Evolutionary conservation across 164 flowering plant species (phyloP).

Genomic region (Akebia trifoliata): DNA sequence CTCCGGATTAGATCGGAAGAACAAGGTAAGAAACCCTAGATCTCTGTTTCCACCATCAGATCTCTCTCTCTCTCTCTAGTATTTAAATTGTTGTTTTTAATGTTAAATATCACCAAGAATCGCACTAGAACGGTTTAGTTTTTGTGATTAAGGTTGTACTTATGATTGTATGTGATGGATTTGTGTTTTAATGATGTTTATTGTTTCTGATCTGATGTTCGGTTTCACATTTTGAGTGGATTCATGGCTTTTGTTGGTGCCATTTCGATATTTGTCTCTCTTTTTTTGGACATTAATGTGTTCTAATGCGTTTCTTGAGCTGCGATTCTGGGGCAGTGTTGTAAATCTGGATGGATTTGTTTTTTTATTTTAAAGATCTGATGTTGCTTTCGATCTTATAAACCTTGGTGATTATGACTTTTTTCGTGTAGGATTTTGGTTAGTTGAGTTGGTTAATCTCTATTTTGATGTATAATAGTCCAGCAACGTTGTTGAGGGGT

Average conservation of each 20-base stretch:
- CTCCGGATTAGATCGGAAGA: conserved; percentile 3
- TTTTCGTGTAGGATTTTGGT: neutral
- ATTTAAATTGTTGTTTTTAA: neutral
- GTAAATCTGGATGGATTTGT: too few species aligned
- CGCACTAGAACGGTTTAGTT: neutral
- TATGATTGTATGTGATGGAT: neutral
- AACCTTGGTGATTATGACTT: neutral
- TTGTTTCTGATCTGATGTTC: conserved; percentile 12
- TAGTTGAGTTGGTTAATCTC: too few species aligned
- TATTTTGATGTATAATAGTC: neutral
- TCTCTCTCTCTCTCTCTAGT: neutral
- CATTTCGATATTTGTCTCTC: neutral
- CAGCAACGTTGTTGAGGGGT: neutral
- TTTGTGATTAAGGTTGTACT: neutral
- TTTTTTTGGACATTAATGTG: too few species aligned
- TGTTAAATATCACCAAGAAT: neutral
- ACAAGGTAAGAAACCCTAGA: conserved; percentile 8
- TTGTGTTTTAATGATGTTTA: neutral
- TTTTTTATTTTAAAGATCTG: neutral
- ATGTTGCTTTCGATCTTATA: conserved; percentile 2
- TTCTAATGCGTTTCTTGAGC: too few species aligned
- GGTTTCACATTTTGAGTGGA: conserved; percentile 1
- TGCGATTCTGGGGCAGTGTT: neutral
- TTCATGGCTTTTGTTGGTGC: too few species aligned
- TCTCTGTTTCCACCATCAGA: conserved; percentile 1